phyloP scores from a whole-genome alignment of 2,329 filamentous ascomycete species.

The Aspergillus sp. region DNA sequence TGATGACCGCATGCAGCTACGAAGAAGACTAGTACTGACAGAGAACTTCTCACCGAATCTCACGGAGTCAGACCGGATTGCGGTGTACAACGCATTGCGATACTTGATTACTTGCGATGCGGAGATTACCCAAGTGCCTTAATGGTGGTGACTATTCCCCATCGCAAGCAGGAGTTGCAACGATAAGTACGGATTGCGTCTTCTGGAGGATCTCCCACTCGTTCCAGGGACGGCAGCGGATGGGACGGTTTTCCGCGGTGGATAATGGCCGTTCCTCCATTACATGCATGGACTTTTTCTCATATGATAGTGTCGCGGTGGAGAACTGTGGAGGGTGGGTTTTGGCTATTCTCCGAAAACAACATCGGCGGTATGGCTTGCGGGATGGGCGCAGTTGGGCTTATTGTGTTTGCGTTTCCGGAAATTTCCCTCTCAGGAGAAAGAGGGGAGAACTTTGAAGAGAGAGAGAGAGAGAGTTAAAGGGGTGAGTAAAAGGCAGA shows the following conservation, averaged over 20 bases:
- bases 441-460: neutral
- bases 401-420: neutral
- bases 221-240: neutral
- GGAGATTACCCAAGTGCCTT: neutral
- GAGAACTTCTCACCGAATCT: neutral
- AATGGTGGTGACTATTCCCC: neutral
- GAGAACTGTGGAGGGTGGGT: neutral
- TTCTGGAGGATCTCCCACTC: neutral
- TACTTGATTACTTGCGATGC: neutral
- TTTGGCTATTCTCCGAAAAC: conserved; percentile 1
- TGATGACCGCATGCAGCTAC: conserved; percentile 1
- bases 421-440: neutral
- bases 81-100: neutral
- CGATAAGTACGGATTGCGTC: neutral
- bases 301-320: neutral
- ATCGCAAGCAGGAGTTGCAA: neutral
- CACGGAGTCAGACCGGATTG: neutral
- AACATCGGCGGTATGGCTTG: neutral
- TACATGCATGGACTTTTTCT: neutral
- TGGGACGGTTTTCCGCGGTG: conserved; percentile 1
- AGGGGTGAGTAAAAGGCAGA: too few species aligned
- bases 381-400: too few species aligned
- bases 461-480: too few species aligned
- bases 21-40: neutral
- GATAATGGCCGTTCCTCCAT: neutral